These are phyloP conservation scores for Porodaedalea pini DNA, from an alignment of 1,284 basidiomycete species.

Conservation along the genomic window DNA sequence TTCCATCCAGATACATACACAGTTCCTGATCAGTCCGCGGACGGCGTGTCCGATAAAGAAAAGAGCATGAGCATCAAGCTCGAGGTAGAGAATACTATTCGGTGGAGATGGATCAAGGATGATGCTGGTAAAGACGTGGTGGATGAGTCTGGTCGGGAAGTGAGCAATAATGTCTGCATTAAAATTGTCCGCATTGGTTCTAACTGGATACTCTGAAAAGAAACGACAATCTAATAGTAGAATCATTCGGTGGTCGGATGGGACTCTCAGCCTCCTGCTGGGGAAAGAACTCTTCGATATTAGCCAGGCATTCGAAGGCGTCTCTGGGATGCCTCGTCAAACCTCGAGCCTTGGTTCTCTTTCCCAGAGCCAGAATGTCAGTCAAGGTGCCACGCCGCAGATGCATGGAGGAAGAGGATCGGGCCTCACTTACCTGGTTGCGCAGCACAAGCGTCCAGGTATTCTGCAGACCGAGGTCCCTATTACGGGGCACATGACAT, in stretches of 20 bases:
- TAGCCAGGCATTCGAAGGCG: constrained; percentile 68
- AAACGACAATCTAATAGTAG: constrained; percentile 82
- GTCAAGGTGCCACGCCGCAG: constrained; percentile 21
- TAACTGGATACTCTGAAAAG: constrained; percentile 35
- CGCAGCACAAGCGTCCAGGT: constrained; percentile 83
- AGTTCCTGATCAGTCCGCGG: constrained; percentile 63
- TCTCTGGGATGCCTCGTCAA: constrained; percentile 54
- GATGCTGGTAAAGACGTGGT: constrained; percentile 65
- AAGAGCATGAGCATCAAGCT: constrained; percentile 78
- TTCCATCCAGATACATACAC: constrained; percentile 79
- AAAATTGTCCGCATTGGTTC: constrained; percentile 5
- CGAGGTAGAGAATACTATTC: constrained; percentile 85
- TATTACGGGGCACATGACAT: constrained; percentile 77
- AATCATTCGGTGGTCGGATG: constrained; percentile 90
- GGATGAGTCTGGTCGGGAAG: constrained; percentile 62
- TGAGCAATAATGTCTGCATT: constrained; percentile 37
- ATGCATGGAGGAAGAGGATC: constrained; percentile 43
- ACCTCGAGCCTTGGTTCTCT: constrained; percentile 40
- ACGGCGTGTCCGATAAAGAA: constrained; percentile 57
- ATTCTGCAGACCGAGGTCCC: constrained; percentile 83
- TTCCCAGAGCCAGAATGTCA: constrained; percentile 35
- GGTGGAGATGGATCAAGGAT: constrained; percentile 84
- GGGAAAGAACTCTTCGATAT: constrained; percentile 92
- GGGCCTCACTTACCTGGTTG: constrained; percentile 84
- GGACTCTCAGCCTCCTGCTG: constrained; percentile 78